Evolutionary conservation across 2,329 filamentous ascomycete genomes (phyloP), one percentile per base, ranked within the genome.

Genomic region (Pseudogymnoascus sp.): DNA sequence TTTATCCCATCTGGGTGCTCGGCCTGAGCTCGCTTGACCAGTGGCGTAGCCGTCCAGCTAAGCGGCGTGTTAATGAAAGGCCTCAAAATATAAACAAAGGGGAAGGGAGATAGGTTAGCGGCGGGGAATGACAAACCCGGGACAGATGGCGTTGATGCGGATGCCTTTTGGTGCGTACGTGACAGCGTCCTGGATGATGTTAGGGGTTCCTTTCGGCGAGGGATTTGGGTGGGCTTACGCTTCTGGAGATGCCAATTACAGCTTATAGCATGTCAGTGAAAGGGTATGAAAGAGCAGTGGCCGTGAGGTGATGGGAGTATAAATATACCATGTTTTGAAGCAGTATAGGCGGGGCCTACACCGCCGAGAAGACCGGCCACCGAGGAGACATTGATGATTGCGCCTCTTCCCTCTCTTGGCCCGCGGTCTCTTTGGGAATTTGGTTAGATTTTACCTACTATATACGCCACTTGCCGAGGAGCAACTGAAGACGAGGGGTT

Each of bases 121-220:
- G 7, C n/a, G 76, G 16, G 39, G 19, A 1, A 23, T 42, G 19
- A 42, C 39, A 23, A 42, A 42, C 61, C 79, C 81, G 0, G 83
- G 83, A 62, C 83, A 84, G n/a, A 86, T 79, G 2, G 82, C 82
- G 67, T 86, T 86, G 70, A 86, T 81, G 58, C 82, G 79, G 62
- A 86, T 83, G 3, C 77, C 78, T 58, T 75, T 68, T 3, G 74
- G 68, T 0, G 78, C 80, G 71, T 85, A 85, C 0, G 76, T 75
- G 58, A 79, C 77, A 1, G 79, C 83, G 65, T 85, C 82, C 60
- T 63, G 25, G 5, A 3, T 14, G 8, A 30, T 30, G 23, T 52
- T 30, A 52, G 45, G 8, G 45, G 7, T 30, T 16, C 2, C 7
- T 5, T 16, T 16, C 5, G 23, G 23, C 1, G 8, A 1, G 45